phyloP scores from a whole-genome alignment of 2,329 filamentous ascomycete genomes.

The Blastomyces silverae region DNA sequence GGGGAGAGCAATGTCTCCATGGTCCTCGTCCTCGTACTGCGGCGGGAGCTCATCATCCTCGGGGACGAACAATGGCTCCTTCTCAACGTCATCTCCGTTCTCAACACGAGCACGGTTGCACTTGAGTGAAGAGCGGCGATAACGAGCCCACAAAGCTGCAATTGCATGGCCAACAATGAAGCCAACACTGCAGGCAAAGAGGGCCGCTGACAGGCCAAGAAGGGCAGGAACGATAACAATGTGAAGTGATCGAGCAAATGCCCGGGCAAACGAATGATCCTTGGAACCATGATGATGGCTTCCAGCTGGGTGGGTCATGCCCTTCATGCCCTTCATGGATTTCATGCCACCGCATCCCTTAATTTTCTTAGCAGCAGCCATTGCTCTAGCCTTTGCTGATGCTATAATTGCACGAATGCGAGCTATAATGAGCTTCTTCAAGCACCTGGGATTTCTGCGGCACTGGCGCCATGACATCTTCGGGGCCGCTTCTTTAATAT shows the following conservation, averaged over 20 bases:
- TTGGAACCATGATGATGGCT: slow-evolving; percentile 19
- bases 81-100: slow-evolving; percentile 37
- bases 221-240: slow-evolving; percentile 43
- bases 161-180: slow-evolving; percentile 45
- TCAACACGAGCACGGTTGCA: slow-evolving; percentile 30
- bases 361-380: slow-evolving; percentile 28
- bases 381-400: slow-evolving; percentile 34
- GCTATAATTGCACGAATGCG: slow-evolving; percentile 37
- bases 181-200: slow-evolving; percentile 42
- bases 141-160: slow-evolving; percentile 42
- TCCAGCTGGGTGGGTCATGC: background rate
- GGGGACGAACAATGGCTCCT: slow-evolving; percentile 34
- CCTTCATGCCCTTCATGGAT: slow-evolving; percentile 4
- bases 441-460: slow-evolving; percentile 36
- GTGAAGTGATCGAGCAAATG: slow-evolving; percentile 37
- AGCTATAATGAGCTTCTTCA: slow-evolving; percentile 34
- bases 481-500: slow-evolving; percentile 34
- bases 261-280: slow-evolving; percentile 35
- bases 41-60: slow-evolving; percentile 30
- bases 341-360: slow-evolving; percentile 33
- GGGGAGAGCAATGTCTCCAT: slow-evolving; percentile 24
- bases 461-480: slow-evolving; percentile 39
- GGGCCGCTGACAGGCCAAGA: slow-evolving; percentile 42
- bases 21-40: slow-evolving; percentile 33
- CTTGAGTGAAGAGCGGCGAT: slow-evolving; percentile 29